Conservation (phyloP, 2,329 filamentous ascomycete species). For the Claviceps lovelessii region DNA sequence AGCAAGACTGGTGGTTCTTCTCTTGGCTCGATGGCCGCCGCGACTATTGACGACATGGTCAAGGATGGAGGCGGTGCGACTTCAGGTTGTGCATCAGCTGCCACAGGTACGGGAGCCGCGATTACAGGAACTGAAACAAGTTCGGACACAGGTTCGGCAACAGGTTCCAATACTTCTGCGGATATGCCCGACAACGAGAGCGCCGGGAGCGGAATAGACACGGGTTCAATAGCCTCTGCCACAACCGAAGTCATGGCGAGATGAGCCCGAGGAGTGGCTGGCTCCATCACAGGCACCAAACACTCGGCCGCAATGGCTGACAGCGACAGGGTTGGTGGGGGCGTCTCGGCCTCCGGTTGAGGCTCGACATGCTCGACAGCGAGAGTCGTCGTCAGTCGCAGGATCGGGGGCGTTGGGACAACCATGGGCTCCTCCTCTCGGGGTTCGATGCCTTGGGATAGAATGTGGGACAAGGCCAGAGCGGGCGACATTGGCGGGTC, state of each 20-base stretch:
- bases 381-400: conserved; percentile 14
- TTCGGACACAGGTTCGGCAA: conserved; percentile 15
- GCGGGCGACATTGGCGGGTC: conserved; percentile 19
- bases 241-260: conserved; percentile 19
- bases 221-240: conserved; percentile 17
- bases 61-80: conserved; percentile 9
- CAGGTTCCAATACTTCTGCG: conserved; percentile 13
- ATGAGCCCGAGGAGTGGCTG: conserved; percentile 7
- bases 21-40: conserved; percentile 20
- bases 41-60: conserved; percentile 17
- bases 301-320: conserved; percentile 19
- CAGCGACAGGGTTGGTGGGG: conserved; percentile 14
- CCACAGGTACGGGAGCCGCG: conserved; percentile 1
- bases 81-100: not conserved
- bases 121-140: conserved; percentile 7
- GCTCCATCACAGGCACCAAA: conserved; percentile 19
- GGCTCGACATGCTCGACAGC: conserved; percentile 18
- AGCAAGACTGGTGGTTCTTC: conserved; percentile 13
- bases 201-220: not conserved
- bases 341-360: conserved; percentile 11
- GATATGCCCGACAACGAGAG: conserved; percentile 15
- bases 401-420: conserved; percentile 16
- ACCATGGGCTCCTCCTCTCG: conserved; percentile 24
- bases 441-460: conserved; percentile 30
- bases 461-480: conserved; percentile 30